A percentile compares a stretch with the other conserved stretches of the same genome.
These are phyloP conservation scores for Fusarium kyushuense DNA, from an alignment of 2,329 filamentous ascomycete genomes.

Conservation along the genomic window DNA sequence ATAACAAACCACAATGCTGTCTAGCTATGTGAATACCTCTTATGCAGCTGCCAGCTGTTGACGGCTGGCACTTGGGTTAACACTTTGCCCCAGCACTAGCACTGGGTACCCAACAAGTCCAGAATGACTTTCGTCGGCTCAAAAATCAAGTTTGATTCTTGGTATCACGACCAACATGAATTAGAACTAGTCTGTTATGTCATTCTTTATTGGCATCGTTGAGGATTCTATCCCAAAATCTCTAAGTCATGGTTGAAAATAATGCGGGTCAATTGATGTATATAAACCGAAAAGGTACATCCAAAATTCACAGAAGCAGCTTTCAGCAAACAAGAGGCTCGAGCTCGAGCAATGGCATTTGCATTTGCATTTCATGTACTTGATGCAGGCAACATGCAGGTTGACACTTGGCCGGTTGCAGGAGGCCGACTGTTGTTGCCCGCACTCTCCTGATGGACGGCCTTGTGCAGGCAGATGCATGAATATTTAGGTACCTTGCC, in stretches of 20 bases:
- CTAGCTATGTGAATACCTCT: neutral
- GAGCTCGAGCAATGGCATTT: neutral
- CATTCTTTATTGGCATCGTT: too few relatives aligned
- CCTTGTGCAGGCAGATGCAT: conserved; percentile 6
- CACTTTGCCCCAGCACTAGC: neutral
- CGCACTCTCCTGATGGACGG: conserved; percentile 5
- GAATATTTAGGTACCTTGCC: too few relatives aligned
- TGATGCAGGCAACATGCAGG: neutral
- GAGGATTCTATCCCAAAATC: too few relatives aligned
- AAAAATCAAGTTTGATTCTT: neutral
- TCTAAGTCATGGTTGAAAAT: neutral
- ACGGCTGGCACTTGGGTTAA: neutral
- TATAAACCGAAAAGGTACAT: neutral
- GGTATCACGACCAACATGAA: too few relatives aligned
- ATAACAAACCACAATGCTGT: neutral
- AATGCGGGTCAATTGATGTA: neutral
- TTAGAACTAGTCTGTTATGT: too few relatives aligned
- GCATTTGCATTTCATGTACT: neutral
- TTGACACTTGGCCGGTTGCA: conserved; percentile 7
- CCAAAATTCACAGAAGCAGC: neutral
- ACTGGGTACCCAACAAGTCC: too few relatives aligned
- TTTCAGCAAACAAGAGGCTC: neutral
- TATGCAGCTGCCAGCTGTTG: conserved; percentile 3
- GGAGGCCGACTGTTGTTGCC: conserved; percentile 18
- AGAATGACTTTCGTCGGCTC: neutral